phyloP scores from a whole-genome alignment of 768 basidiomycete genomes.

The Pulveroboletus sp. region DNA sequence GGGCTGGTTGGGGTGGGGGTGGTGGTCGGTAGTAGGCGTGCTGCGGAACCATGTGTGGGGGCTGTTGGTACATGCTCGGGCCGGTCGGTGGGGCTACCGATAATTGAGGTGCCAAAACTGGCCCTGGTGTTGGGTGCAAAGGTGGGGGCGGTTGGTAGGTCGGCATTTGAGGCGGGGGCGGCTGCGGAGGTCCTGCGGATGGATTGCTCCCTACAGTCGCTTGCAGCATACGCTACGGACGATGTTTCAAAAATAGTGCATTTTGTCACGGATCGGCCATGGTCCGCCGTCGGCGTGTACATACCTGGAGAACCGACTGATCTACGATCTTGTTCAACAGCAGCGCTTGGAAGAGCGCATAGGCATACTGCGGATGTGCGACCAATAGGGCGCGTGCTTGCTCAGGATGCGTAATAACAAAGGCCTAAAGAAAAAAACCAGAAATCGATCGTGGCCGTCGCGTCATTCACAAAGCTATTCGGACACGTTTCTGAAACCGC shows the following conservation, averaged over 20 bases:
- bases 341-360: constrained; percentile 93
- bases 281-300: constrained; percentile 7
- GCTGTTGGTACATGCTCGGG: constrained; percentile 30
- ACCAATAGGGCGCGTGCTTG: constrained; percentile 77
- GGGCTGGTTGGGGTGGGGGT: constrained; percentile 28
- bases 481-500: constrained; percentile 17
- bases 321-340: constrained; percentile 93
- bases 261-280: constrained; percentile 1
- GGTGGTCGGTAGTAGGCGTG: constrained; percentile 32
- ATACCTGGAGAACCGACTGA: constrained; percentile 73
- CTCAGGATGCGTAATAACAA: constrained; percentile 87
- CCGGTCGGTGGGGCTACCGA: constrained; percentile 28
- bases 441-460: constrained; percentile 4
- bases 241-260: constrained; percentile 1
- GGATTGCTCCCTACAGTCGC: constrained; percentile 33
- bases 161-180: constrained; percentile 32
- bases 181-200: constrained; percentile 27
- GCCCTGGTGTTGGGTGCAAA: constrained; percentile 32
- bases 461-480: constrained; percentile 21
- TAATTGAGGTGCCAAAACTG: constrained; percentile 33
- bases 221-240: constrained; percentile 49
- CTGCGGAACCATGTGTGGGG: constrained; percentile 31
- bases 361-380: constrained; percentile 88
- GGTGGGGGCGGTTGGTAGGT: constrained; percentile 29
- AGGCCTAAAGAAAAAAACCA: constrained; percentile 60